Base-by-base conservation (phyloP, 345 rosid species). In the Sisymbrium irio region DNA sequence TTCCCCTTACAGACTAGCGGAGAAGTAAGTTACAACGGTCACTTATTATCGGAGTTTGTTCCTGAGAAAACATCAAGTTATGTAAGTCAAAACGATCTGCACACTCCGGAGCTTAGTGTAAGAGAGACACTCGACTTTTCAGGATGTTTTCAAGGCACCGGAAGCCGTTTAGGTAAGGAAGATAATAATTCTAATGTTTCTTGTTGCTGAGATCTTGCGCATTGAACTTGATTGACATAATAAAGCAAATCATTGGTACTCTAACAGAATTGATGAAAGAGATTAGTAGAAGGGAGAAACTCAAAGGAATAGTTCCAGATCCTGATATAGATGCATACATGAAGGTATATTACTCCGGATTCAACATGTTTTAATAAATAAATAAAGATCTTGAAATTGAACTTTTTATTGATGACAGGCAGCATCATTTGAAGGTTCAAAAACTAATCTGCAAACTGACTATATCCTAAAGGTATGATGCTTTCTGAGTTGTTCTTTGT, bases 81-180 rank as follows among this genome's bases (percentile, higher is more conserved):
- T 66, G 79, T 87, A 50, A 85, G 92, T 71, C 96, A 92, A 66
- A 79, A 84, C 33, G 97, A 92, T 82, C 69, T 85, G 20, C 97
- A 92, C 30, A 82, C 85, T 11, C 86, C 81, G 32, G 94, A 89
- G 72, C 74, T 89, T 84, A 89, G 87, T n/a, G 92, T 92, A 0
- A 83, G 92, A 68, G 97, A 89, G 69, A 89, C 97, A 9, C 71
- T 92, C 73, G 88, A 87, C 36, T 92, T 86, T 78, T 85, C 92
- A 0, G 96, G 90, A 13, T 81, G 80, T 67, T 89, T 89, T 80
- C 97, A 89, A 65, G 89, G 91, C 2, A 77, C 83, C 1, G 89
- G 92, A 77, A 45, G 32, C 35, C 62, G 68, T 25, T 22, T 33
- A 30, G 56, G 79, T 68, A 33, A 61, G 40, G 47, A 32, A 2